These are phyloP conservation scores for Afroboletus lepidellus DNA, from an alignment of 1,284 basidiomycete species.

Conservation along the genomic window DNA sequence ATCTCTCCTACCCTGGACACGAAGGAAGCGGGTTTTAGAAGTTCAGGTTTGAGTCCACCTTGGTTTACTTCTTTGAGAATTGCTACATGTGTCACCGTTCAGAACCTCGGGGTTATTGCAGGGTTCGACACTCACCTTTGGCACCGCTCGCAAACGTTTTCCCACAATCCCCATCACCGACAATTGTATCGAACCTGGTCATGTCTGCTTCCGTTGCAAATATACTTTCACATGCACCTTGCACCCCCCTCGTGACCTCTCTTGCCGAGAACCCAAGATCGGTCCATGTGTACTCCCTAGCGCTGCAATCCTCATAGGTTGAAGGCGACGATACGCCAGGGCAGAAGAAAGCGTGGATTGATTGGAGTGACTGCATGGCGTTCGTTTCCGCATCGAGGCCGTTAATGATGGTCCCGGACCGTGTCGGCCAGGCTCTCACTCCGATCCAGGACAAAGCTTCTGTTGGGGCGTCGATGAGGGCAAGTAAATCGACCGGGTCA, in stretches of 20 bases:
- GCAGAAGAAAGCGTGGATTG: constrained; percentile 6
- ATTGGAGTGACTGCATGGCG: constrained; percentile 5
- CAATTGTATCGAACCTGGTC: constrained; percentile 42
- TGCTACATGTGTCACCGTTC: neutral
- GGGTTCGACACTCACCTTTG: constrained; percentile 17
- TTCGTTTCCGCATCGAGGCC: constrained; percentile 5
- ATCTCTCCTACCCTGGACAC: constrained; percentile 11
- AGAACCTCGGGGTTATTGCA: neutral
- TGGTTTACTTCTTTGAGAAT: constrained; percentile 9
- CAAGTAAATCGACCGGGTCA: constrained; percentile 24
- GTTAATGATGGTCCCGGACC: neutral
- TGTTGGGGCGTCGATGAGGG: constrained; percentile 41
- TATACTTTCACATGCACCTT: constrained; percentile 35
- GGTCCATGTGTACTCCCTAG: constrained; percentile 5
- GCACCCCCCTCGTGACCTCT: constrained; percentile 28
- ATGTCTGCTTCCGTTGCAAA: constrained; percentile 39
- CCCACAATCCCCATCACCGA: constrained; percentile 39
- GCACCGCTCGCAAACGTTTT: constrained; percentile 34
- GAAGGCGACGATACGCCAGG: neutral
- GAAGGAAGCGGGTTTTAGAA: constrained; percentile 7
- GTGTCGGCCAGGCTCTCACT: constrained; percentile 23
- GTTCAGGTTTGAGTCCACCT: constrained; percentile 2
- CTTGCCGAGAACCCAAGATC: constrained; percentile 13
- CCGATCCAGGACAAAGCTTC: constrained; percentile 41
- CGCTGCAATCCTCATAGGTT: too few relatives aligned